These are phyloP conservation scores for Ustilago bromivora DNA, from an alignment of 1,284 basidiomycete genomes.

Conservation along the genomic window DNA sequence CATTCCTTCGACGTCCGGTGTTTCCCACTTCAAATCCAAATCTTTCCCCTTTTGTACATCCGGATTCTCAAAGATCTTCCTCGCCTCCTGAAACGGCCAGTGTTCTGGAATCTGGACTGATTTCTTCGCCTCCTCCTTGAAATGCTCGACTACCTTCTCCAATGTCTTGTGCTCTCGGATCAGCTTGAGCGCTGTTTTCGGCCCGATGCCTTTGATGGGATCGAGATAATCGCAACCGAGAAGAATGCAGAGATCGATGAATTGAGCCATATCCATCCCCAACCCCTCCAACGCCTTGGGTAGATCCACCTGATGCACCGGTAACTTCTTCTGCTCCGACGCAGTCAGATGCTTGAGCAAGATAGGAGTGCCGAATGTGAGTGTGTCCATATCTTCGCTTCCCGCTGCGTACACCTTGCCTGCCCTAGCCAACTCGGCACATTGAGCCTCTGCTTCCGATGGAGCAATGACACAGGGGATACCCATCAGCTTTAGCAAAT, in stretches of 20 bases:
- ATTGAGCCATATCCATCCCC: constrained; percentile 91
- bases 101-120: constrained; percentile 81
- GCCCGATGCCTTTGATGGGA: constrained; percentile 92
- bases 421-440: constrained; percentile 93
- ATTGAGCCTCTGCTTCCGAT: constrained; percentile 98
- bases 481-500: constrained; percentile 91
- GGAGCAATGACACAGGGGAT: constrained; percentile 89
- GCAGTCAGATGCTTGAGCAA: constrained; percentile 96
- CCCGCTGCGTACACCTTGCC: constrained; percentile 97
- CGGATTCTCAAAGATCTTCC: constrained; percentile 87
- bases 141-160: constrained; percentile 82
- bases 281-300: constrained; percentile 86
- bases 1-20: constrained; percentile 91
- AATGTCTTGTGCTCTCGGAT: constrained; percentile 87
- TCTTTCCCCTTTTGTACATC: constrained; percentile 88
- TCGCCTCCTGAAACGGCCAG: constrained; percentile 97
- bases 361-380: constrained; percentile 92
- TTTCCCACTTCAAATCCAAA: constrained; percentile 95
- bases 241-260: constrained; percentile 95
- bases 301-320: constrained; percentile 93
- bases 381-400: constrained; percentile 99
- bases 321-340: constrained; percentile 97
- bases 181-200: constrained; percentile 94
- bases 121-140: constrained; percentile 72
- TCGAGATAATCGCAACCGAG: constrained; percentile 98